These are phyloP conservation scores for Paradendryphiella salina DNA, from an alignment of 2,329 filamentous ascomycete species.

Conservation along the genomic window DNA sequence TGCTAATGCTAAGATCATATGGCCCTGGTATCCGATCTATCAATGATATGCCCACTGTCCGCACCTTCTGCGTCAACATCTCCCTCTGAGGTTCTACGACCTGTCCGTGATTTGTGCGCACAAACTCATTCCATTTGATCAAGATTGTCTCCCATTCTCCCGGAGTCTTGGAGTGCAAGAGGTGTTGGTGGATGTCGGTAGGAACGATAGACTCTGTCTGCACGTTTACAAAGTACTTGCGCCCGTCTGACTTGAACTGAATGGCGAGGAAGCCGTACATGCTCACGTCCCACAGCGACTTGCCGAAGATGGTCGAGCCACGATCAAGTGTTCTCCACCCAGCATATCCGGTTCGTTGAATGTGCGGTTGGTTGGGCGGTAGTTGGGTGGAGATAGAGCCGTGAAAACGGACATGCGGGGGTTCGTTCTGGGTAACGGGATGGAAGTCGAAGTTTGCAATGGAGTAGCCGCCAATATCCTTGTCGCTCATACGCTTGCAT, in stretches of 20 bases:
- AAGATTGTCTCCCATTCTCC: constrained; percentile 96
- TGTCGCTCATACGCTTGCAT: constrained; percentile 81
- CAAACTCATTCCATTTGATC: constrained; percentile 89
- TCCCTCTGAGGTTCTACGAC: constrained; percentile 92
- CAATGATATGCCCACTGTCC: constrained; percentile 81
- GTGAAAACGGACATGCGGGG: constrained; percentile 77
- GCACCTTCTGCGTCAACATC: constrained; percentile 82
- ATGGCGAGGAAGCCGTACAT: constrained; percentile 85
- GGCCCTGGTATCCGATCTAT: constrained; percentile 88
- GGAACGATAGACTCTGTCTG: constrained; percentile 93
- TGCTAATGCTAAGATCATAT: constrained; percentile 83
- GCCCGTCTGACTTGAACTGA: constrained; percentile 84
- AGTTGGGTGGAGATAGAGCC: constrained; percentile 86
- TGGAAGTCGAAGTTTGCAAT: constrained; percentile 71
- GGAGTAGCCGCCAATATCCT: constrained; percentile 84
- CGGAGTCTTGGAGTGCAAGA: constrained; percentile 75
- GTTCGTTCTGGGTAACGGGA: constrained; percentile 51
- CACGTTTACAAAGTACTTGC: constrained; percentile 92
- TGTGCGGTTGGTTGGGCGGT: constrained; percentile 70
- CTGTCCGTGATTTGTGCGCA: constrained; percentile 88
- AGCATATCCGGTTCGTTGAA: constrained; percentile 82
- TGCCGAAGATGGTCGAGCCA: constrained; percentile 79
- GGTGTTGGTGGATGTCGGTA: constrained; percentile 94
- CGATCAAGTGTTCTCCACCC: constrained; percentile 85
- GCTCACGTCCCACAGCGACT: constrained; percentile 84